Evolutionary conservation across 164 flowering plant species (phyloP), one percentile per base, ranked within the genome.

Genomic region (Nymphaea colorata): DNA sequence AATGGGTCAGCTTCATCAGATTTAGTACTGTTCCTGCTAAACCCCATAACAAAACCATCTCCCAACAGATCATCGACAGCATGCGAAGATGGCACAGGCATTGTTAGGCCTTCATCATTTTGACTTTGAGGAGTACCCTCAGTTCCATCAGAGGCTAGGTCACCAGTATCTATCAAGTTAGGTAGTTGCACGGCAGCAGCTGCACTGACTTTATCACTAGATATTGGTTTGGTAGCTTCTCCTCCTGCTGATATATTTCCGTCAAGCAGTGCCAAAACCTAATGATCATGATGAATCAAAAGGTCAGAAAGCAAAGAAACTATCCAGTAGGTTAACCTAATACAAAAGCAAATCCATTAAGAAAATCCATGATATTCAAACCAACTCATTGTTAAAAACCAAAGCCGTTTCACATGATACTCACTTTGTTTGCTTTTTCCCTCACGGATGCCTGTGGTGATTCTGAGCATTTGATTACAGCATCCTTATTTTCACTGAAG

Each of bases 371-470:
- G 36, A 25, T 25, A 25, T 25, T 25, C 36, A 25, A 25, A 25
- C 0, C 36, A 25, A 25, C 36, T 25, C 36, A 1, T 25, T 25
- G 36, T 25, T 25, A 25, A 25, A 12, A 61, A 61, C 42, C 64
- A 8, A 10, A 61, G 7, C 42, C 11, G 64, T 41, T 17, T 61
- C 5, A 17, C 7, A 67, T 59, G 44, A 15, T 6, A 11, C 64
- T 45, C 76, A 90, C 98, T 90, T 82, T 91, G 65, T 59, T 79
- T 72, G 98, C 88, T 78, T 89, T 95, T 68, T 95, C 98, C 75
- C 96, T 81, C 42, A 92, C 68, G 65, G 98, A 92, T 67, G 88
- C 81, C 81, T 95, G 99, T 45, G 97, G 99, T 64, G 97, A 87
- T 71, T 95, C 94, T 4, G 90, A 85, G 72, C 99, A 95, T 75